Conservation (phyloP, 129 eudicot genomes). For the Logfia minima region DNA sequence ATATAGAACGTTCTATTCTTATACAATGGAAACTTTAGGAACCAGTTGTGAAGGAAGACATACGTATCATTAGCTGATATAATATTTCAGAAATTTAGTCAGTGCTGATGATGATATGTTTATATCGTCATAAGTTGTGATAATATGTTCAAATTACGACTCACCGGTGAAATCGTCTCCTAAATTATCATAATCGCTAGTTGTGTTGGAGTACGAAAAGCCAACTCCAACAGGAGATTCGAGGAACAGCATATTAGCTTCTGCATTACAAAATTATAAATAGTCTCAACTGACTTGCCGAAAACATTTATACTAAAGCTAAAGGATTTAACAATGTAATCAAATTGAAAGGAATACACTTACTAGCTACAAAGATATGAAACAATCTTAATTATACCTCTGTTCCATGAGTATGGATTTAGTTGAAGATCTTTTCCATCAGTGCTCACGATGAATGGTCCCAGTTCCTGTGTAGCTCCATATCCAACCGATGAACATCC, state of each 20-base stretch:
- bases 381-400: conserved; percentile 33
- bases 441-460: conserved; percentile 72
- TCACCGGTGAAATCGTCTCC: conserved; percentile 87
- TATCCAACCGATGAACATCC: conserved; percentile 96
- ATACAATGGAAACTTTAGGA: conserved; percentile 72
- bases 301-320: too few species aligned
- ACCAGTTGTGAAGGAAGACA: conserved; percentile 80
- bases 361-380: background rate
- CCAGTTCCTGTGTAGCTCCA: conserved; percentile 94
- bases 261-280: conserved; percentile 36
- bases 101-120: background rate
- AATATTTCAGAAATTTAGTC: background rate
- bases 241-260: conserved; percentile 81
- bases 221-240: conserved; percentile 94
- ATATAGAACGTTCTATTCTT: conserved; percentile 50
- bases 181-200: conserved; percentile 59
- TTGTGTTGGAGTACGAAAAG: conserved; percentile 74
- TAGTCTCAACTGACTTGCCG: background rate
- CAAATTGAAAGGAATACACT: too few species aligned
- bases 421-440: conserved; percentile 43
- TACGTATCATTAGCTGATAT: conserved; percentile 75
- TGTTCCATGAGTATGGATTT: conserved; percentile 66
- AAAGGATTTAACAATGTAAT: background rate
- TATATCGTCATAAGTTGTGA: background rate
- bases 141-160: background rate